Evolutionary conservation across 164 flowering plant species (phyloP), one percentile per base, ranked within the genome.

Genomic region (Magnolia officinalis): DNA sequence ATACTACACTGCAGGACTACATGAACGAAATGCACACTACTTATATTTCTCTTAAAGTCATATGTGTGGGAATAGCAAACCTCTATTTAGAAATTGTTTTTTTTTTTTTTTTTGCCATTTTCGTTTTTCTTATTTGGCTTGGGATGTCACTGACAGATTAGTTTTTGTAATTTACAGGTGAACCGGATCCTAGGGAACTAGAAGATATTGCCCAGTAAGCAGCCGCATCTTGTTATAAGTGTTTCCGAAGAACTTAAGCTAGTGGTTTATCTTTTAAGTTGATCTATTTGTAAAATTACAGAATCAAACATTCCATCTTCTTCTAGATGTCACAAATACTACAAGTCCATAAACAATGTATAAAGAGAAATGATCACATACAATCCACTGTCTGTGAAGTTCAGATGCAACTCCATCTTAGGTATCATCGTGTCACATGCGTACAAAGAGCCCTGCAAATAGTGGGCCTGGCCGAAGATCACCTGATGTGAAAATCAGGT

Each of bases 191-290:
- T 6, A 24, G 21, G 63, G 49, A 63, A 4, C 26, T 21, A n/a
- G 74, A 49, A 61, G 79, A 77, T 2, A 2, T 29, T 19, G 16
- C 29, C 16, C 63, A 8, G 79, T 77, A 63, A 72, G 74, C 63
- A 24, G 20, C 77, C 29, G 10, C 50, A 8, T 55, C 61, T 16
- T 55, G 13, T 55, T 55, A 2, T 55, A 11, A 11, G 16, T 55
- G 13, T 55, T 55, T 55, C 13, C 0, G 18, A 11, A 11, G 18
- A 55, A 55, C 13, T 55, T 11, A 11, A 55, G 11, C 61, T 55
- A 16, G 61, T 55, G 61, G 19, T 55, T 55, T 55, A 3, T 2
- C 61, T 2, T 16, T 55, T 55, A 55, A 55, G 9, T 14, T 14
- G 14, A 14, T 52, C 58, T 52, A 52, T 14, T 52, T 8, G 13